Evolutionary conservation across 139 green algal genomes (phyloP).

Genomic region (Tetradesmus lagerheimii): DNA sequence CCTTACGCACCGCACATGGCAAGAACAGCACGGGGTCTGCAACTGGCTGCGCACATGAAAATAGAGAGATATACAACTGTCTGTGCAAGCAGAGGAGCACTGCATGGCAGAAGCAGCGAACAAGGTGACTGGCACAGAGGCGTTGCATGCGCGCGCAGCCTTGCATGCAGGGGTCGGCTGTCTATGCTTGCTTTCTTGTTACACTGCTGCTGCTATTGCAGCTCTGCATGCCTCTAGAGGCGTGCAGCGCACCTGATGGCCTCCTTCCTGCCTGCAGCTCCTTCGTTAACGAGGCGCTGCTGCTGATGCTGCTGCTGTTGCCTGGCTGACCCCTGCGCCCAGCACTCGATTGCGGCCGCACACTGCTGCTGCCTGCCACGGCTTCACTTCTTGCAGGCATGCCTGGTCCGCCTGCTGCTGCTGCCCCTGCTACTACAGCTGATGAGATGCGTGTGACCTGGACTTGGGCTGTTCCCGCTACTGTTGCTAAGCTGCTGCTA

Average conservation of each 20-base stretch:
- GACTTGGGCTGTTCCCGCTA: not conserved
- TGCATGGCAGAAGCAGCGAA: too few species aligned
- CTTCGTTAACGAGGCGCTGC: not conserved
- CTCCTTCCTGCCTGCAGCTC: not conserved
- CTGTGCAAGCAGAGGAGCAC: too few species aligned
- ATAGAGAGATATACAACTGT: too few species aligned
- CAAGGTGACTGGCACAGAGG: too few species aligned
- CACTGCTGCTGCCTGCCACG: not conserved
- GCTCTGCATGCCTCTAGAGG: too few species aligned
- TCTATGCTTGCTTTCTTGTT: too few species aligned
- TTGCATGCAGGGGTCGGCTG: too few species aligned
- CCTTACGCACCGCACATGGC: too few species aligned
- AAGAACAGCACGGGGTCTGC: too few species aligned
- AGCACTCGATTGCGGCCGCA: not conserved
- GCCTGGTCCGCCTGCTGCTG: not conserved
- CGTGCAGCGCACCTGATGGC: not conserved
- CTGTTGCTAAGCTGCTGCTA: not conserved
- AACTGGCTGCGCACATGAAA: too few species aligned
- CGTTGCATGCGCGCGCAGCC: too few species aligned
- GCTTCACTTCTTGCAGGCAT: not conserved
- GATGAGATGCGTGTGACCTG: not conserved
- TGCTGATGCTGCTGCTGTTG: not conserved
- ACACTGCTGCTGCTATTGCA: too few species aligned
- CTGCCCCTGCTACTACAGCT: not conserved
- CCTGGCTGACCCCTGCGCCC: not conserved